phyloP scores from a whole-genome alignment of 176 grass and related monocot genomes.

The Pharus latifolius region DNA sequence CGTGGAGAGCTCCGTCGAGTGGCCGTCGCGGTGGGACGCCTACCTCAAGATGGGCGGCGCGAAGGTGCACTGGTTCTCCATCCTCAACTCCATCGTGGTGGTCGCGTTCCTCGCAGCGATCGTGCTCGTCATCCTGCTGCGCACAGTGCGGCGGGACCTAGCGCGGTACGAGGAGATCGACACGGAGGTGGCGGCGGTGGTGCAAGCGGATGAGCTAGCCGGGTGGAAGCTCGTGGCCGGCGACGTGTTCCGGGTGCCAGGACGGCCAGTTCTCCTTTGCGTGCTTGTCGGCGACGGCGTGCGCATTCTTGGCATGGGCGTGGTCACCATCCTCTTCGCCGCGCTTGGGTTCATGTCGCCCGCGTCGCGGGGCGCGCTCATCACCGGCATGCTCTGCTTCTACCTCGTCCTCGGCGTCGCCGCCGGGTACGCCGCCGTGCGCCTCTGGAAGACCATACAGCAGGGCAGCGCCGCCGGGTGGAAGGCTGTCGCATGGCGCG shows the following conservation, averaged over 20 bases:
- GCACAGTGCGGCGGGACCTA: conserved; percentile 57
- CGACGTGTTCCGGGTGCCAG: conserved; percentile 44
- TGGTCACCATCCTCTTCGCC: conserved; percentile 60
- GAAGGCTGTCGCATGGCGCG: conserved; percentile 36
- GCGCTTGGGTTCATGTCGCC: conserved; percentile 81
- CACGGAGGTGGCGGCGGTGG: background rate
- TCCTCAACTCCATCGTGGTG: conserved; percentile 57
- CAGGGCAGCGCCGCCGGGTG: conserved; percentile 33
- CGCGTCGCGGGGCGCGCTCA: conserved; percentile 39
- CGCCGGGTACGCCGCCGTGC: conserved; percentile 41
- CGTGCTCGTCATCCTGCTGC: conserved; percentile 52
- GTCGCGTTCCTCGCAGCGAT: conserved; percentile 53
- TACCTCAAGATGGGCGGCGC: conserved; percentile 57
- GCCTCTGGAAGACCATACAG: conserved; percentile 37
- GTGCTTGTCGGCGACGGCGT: conserved; percentile 55
- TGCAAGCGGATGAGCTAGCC: conserved; percentile 15
- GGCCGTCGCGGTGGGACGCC: conserved; percentile 68
- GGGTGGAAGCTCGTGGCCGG: conserved; percentile 54
- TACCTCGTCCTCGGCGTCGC: conserved; percentile 40
- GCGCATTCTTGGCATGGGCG: conserved; percentile 51
- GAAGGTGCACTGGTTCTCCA: conserved; percentile 71
- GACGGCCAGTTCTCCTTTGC: conserved; percentile 36
- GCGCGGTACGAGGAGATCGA: conserved; percentile 43
- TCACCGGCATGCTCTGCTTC: conserved; percentile 55
- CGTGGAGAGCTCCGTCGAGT: conserved; percentile 31